phyloP scores from a whole-genome alignment of 1,284 basidiomycete species.

The Dichomitus squalens region DNA sequence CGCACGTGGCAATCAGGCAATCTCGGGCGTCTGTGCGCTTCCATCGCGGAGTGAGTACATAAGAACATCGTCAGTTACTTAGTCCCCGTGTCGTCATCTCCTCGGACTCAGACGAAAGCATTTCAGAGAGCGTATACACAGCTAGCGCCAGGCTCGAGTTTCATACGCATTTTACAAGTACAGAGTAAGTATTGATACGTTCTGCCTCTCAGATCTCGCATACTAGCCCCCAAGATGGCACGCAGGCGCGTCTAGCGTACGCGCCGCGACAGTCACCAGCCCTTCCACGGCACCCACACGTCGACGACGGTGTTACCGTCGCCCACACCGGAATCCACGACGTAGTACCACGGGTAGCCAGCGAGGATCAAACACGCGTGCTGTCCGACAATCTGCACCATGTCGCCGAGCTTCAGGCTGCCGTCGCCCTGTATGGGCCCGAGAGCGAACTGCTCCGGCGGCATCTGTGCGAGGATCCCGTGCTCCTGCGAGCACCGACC shows the following conservation, averaged over 20 bases:
- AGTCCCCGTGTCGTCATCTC: too few relatives aligned
- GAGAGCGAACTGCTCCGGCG: slow-evolving; percentile 27
- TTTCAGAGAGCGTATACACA: not conserved
- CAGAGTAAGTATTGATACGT: not conserved
- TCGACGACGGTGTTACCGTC: slow-evolving; percentile 66
- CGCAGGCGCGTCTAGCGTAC: not conserved
- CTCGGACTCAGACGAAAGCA: not conserved
- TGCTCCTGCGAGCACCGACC: slow-evolving; percentile 82
- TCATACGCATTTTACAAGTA: not conserved
- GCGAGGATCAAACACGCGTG: slow-evolving; percentile 81
- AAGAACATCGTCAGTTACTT: too few relatives aligned
- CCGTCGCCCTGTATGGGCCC: slow-evolving; percentile 28
- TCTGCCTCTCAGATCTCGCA: not conserved
- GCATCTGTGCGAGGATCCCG: slow-evolving; percentile 60
- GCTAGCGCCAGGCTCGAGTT: not conserved
- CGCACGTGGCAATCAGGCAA: slow-evolving; percentile 15
- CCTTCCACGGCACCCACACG: slow-evolving; percentile 91
- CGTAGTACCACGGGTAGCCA: slow-evolving; percentile 80
- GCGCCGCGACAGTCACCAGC: slow-evolving; percentile 57
- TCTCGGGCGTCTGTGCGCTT: too few relatives aligned
- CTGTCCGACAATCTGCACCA: slow-evolving; percentile 71
- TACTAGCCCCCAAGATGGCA: not conserved
- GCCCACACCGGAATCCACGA: slow-evolving; percentile 63
- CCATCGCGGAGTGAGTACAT: too few relatives aligned
- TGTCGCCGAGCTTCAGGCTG: slow-evolving; percentile 58